Base-by-base conservation (phyloP, 805 yeast genomes). In the Barnettozyma siamensis region DNA sequence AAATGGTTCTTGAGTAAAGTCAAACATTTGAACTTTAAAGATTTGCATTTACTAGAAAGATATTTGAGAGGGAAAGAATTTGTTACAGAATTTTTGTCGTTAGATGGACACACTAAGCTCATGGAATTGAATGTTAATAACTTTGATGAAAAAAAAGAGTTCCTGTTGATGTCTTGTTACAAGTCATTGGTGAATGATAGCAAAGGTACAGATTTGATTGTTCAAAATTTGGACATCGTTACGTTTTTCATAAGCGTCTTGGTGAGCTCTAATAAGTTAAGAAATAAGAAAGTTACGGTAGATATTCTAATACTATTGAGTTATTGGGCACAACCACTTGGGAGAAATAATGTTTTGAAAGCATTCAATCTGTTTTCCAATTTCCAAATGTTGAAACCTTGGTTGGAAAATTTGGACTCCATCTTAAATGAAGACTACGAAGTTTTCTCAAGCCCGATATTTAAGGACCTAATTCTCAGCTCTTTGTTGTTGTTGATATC, bases 241-340 rank as follows among this genome's bases (percentile, higher is more conserved):
- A 35, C 42, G 2, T 71, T 73, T 15, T 64, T 76, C 3, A 58
- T 75, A 0, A 71, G 75, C 1, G 66, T 75, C 3, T 35, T 53
- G 9, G 55, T 79, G n/a, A 49, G 68, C 10, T 71, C 83, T 4
- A 71, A 77, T 1, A 62, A 79, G 38, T 54, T 76, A 6, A 54
- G 67, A 11, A 78, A 83, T 4, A 66, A 80, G 47, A 75, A 67
- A 41, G 59, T 76, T 7, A 73, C 75, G 1, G 73, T 81, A 0
- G 83, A 79, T 33, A 59, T 80, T 21, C 56, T 80, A 20, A 59
- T 68, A 2, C 34, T 48, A 35, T 31, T 58, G 41, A 42, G 55
- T 24, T 50, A 54, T 35, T 56, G 60, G 53, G 43, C 51, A 15
- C 45, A 47, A 1, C 63, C 64, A 2, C 36, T 51, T 7, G 67